These are phyloP conservation scores for Paracoccidioides brasiliensis DNA, from an alignment of 2,329 filamentous ascomycete species.

Conservation along the genomic window DNA sequence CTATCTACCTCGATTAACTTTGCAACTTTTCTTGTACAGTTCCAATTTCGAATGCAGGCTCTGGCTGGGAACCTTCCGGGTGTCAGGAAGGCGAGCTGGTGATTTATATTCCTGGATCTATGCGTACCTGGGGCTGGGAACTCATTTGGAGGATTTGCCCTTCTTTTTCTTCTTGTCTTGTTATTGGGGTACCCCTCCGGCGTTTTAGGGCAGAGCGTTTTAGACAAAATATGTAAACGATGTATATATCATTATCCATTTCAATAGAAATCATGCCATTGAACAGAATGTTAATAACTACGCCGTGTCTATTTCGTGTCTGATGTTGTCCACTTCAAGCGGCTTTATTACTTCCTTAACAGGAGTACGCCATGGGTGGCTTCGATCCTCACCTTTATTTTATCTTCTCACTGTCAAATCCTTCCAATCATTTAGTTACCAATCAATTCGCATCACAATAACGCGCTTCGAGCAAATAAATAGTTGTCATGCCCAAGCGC, in stretches of 20 bases:
- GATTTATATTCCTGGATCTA: conserved; percentile 21
- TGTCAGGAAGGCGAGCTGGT: conserved; percentile 96
- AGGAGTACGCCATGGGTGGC: no score
- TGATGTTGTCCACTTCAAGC: no score
- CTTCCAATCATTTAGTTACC: neutral
- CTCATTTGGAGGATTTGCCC: neutral
- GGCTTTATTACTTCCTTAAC: no score
- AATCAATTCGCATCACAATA: neutral
- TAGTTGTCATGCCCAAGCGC: neutral
- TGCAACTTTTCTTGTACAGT: conserved; percentile 41
- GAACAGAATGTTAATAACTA: neutral
- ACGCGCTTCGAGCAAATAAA: neutral
- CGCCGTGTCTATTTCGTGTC: no score
- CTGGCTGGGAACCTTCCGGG: conserved; percentile 75
- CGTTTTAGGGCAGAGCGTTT: neutral
- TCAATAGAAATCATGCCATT: neutral
- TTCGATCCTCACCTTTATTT: no score
- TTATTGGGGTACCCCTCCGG: neutral
- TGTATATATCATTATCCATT: neutral
- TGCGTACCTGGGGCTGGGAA: neutral
- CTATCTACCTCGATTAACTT: conserved; percentile 11
- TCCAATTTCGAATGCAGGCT: conserved; percentile 82
- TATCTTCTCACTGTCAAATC: no score
- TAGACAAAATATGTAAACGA: neutral
- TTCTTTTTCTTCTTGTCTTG: neutral